Evolutionary conservation across 768 basidiomycete species (phyloP), one percentile per base, ranked within the genome.

Genomic region (Termitomyces sp.): DNA sequence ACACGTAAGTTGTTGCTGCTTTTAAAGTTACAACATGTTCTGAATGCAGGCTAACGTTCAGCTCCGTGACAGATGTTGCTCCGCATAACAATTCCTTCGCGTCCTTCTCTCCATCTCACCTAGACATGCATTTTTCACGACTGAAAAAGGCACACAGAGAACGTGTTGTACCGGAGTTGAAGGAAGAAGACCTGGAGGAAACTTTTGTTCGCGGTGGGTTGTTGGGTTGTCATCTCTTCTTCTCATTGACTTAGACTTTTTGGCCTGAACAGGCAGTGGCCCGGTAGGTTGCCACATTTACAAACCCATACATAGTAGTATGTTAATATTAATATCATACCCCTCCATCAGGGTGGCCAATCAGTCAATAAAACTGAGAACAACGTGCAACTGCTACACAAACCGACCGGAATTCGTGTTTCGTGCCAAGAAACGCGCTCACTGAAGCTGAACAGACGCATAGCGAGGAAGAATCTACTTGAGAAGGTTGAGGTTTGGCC

Each of bases 321-420:
- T 55, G 51, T 66, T 61, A 56, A 62, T 62, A 62, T 65, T 63
- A 56, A 61, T 62, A 60, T 64, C 61, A 61, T 65, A 59, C 63
- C 65, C 55, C 54, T 62, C 34, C 65, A 34, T 43, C 63, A 80
- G 79, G 94, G 94, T 28, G 94, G 94, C n/a, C 94, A 98, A 77
- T 93, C 92, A 26, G 86, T 96, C 67, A 96, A 98, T 77, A 98
- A 97, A 74, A 93, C 91, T 57, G 81, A 87, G 75, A 85, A 94
- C 70, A 89, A 91, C 65, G 93, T 96, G 26, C 92, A 93, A 65
- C 76, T 98, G 28, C 72, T 92, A 40, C 94, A 98, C 67, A 87
- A 84, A 61, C 93, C 94, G 2, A 92, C 90, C 19, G 90, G 93
- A 5, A 77, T 95, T 49, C 84, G 94, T 38, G 88, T 96, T 14